Conservation (phyloP, 148 eudicot genomes). For the Camellia granthamiana region DNA sequence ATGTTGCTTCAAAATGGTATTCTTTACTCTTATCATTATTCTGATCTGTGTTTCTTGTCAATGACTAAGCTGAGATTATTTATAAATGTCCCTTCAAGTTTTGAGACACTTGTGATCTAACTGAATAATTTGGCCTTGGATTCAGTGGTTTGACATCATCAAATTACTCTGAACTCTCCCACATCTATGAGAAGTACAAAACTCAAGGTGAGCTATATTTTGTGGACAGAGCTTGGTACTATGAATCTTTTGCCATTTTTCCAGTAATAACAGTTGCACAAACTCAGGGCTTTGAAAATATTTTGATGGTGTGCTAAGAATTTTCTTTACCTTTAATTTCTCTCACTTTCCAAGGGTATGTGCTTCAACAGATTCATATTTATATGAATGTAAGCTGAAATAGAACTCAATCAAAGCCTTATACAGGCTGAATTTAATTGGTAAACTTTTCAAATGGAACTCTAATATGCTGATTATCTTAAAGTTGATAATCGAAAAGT, state of each 20-base stretch:
- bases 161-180: constrained; percentile 84
- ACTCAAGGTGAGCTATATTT: constrained; percentile 55
- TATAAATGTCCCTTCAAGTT: background rate
- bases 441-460: background rate
- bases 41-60: background rate
- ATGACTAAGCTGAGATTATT: background rate
- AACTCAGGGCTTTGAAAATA: background rate
- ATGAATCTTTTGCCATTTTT: background rate
- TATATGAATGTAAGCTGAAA: background rate
- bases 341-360: background rate
- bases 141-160: constrained; percentile 86
- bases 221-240: background rate
- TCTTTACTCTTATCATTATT: background rate
- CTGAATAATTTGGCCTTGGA: constrained; percentile 15
- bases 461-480: background rate
- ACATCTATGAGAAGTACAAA: constrained; percentile 80
- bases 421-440: background rate
- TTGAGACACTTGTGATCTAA: constrained; percentile 4
- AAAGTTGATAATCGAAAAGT: too few relatives aligned
- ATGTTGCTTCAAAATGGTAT: constrained; percentile 95
- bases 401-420: background rate
- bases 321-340: background rate
- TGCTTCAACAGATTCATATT: background rate
- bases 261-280: background rate
- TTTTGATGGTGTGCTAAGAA: background rate